These are phyloP conservation scores for Salix caprea DNA, from an alignment of 345 rosid genomes.

Conservation along the genomic window DNA sequence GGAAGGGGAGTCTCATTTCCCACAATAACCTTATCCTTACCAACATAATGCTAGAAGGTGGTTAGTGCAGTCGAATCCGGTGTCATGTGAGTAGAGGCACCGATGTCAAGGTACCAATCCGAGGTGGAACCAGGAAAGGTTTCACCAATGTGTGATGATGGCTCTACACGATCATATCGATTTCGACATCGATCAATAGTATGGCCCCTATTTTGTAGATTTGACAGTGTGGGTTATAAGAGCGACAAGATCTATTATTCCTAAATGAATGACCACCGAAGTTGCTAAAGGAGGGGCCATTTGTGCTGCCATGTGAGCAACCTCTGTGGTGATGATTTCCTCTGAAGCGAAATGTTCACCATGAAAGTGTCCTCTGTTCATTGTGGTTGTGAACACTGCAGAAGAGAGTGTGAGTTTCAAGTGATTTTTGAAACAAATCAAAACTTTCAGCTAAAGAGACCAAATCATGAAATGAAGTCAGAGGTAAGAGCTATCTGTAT, in stretches of 20 bases:
- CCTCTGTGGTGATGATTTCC: neutral
- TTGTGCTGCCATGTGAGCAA: neutral
- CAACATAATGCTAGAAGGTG: neutral
- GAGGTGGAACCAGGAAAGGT: neutral
- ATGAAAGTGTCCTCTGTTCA: no score
- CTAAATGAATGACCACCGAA: neutral
- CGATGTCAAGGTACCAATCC: neutral
- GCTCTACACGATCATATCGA: neutral
- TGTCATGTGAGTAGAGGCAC: neutral
- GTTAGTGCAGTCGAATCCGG: neutral
- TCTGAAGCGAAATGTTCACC: neutral
- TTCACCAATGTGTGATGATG: no score
- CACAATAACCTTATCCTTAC: constrained; percentile 11
- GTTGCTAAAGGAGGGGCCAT: neutral
- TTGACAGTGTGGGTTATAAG: neutral
- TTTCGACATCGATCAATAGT: neutral
- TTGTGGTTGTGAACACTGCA: neutral
- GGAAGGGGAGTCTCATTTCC: constrained; percentile 7
- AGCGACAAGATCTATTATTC: no score
- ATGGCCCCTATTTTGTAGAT: neutral
- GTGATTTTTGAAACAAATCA: neutral
- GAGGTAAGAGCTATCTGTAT: neutral
- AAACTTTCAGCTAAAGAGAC: neutral
- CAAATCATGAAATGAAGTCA: neutral
- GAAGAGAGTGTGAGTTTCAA: neutral